These are phyloP conservation scores for Erodium trifolium DNA, from an alignment of 441 rosid species.

Conservation along the genomic window DNA sequence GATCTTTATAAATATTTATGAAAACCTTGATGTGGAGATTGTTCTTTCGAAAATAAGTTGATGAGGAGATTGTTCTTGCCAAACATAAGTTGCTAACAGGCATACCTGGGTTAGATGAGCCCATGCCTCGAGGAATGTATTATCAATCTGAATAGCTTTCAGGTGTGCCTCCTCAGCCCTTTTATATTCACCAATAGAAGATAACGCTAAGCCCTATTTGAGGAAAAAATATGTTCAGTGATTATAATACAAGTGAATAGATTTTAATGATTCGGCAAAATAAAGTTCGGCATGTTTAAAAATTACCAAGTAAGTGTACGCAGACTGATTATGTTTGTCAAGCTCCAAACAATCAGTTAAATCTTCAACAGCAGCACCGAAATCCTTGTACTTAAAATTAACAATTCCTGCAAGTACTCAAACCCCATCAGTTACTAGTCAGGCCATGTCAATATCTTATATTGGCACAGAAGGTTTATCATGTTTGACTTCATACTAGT, in stretches of 20 bases:
- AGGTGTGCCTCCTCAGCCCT: slow-evolving; percentile 84
- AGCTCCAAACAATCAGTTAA: slow-evolving; percentile 75
- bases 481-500: slow-evolving; percentile 5
- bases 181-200: slow-evolving; percentile 72
- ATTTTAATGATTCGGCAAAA: slow-evolving; percentile 1
- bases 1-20: background rate
- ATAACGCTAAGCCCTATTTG: slow-evolving; percentile 68
- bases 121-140: slow-evolving; percentile 81
- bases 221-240: slow-evolving; percentile 22
- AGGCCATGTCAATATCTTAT: background rate
- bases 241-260: slow-evolving; percentile 3
- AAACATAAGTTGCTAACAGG: slow-evolving; percentile 9
- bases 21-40: background rate
- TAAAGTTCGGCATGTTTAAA: slow-evolving; percentile 18
- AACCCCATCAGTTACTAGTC: slow-evolving; percentile 13
- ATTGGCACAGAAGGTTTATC: background rate
- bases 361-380: slow-evolving; percentile 77
- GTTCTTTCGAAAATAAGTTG: background rate
- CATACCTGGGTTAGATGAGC: slow-evolving; percentile 85
- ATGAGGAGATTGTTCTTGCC: background rate
- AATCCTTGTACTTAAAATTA: slow-evolving; percentile 90
- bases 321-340: slow-evolving; percentile 84
- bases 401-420: slow-evolving; percentile 66
- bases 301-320: slow-evolving; percentile 81
- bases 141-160: slow-evolving; percentile 78